Evolutionary conservation across 1,284 basidiomycete genomes (phyloP).

Genomic region (Apiotrichum veenhuisii): DNA sequence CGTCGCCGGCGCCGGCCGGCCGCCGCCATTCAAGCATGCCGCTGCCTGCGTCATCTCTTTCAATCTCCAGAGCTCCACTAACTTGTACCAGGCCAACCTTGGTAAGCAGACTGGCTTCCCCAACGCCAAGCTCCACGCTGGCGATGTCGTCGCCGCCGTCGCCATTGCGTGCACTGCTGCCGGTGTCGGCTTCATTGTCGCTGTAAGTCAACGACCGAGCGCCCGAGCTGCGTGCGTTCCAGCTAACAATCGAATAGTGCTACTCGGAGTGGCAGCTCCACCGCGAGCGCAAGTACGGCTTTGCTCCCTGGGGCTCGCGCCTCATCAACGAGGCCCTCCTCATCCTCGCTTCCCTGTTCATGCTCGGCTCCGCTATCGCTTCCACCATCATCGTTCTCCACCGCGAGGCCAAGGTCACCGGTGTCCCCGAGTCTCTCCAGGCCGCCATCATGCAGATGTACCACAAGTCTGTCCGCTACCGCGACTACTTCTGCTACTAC

Average conservation of each 20-base stretch:
- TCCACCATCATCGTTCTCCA: conserved; percentile 8
- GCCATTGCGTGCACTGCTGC: conserved; percentile 10
- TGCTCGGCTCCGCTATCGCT: conserved; percentile 14
- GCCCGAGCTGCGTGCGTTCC: neutral
- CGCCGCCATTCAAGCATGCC: neutral
- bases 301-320: conserved; percentile 3
- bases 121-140: conserved; percentile 5
- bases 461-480: conserved; percentile 11
- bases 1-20: too few relatives aligned
- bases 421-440: conserved; percentile 1
- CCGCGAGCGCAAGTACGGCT: conserved; percentile 10
- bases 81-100: neutral
- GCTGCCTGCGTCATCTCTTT: neutral
- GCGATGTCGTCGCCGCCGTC: conserved; percentile 12
- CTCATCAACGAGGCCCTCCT: conserved; percentile 16
- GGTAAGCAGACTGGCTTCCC: neutral
- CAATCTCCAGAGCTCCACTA: neutral
- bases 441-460: conserved; percentile 1
- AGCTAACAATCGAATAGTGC: conserved; percentile 6
- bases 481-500: conserved; percentile 4
- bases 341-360: conserved; percentile 7
- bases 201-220: conserved; percentile 6
- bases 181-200: conserved; percentile 13
- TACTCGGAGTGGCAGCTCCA: conserved; percentile 13
- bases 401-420: neutral